A percentile compares a stretch with the other conserved stretches of the same genome.
These are phyloP conservation scores for Metschnikowia bowlesiae DNA, from an alignment of 805 yeast genomes.

Conservation along the genomic window DNA sequence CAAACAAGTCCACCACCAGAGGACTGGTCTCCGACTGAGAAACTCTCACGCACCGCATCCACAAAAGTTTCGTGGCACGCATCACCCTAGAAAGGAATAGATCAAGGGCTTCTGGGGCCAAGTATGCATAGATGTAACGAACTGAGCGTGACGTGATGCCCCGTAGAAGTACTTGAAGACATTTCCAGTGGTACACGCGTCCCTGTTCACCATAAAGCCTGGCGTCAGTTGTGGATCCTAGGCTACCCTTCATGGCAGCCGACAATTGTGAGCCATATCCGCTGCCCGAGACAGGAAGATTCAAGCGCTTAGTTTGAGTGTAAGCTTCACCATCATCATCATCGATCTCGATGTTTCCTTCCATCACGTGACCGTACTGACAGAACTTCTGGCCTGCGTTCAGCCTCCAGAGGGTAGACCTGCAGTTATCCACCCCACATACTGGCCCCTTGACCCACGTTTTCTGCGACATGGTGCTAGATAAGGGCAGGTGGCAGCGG, in stretches of 20 bases:
- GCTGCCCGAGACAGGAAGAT: constrained; percentile 37
- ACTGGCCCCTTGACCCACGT: constrained; percentile 69
- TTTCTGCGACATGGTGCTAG: constrained; percentile 12
- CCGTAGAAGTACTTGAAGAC: constrained; percentile 49
- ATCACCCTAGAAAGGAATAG: background rate
- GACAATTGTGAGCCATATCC: constrained; percentile 10
- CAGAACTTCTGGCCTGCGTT: constrained; percentile 80
- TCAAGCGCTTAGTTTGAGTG: constrained; percentile 52
- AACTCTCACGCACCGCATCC: constrained; percentile 23
- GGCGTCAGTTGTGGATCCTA: background rate
- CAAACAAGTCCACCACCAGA: constrained; percentile 25
- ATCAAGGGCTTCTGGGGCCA: background rate
- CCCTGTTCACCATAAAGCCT: constrained; percentile 48
- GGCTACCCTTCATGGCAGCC: background rate
- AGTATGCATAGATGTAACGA: constrained; percentile 3
- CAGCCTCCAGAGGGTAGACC: constrained; percentile 66
- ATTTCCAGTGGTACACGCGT: constrained; percentile 36
- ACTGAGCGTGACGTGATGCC: constrained; percentile 25
- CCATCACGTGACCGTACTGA: constrained; percentile 86
- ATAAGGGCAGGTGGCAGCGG: background rate
- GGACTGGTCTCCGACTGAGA: constrained; percentile 12
- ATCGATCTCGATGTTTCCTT: constrained; percentile 71
- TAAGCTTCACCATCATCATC: constrained; percentile 71
- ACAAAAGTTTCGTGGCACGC: constrained; percentile 22
- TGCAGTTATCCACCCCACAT: constrained; percentile 90